Evolutionary conservation across 345 rosid genomes (phyloP).

Genomic region (Eucalyptus pauciflora): DNA sequence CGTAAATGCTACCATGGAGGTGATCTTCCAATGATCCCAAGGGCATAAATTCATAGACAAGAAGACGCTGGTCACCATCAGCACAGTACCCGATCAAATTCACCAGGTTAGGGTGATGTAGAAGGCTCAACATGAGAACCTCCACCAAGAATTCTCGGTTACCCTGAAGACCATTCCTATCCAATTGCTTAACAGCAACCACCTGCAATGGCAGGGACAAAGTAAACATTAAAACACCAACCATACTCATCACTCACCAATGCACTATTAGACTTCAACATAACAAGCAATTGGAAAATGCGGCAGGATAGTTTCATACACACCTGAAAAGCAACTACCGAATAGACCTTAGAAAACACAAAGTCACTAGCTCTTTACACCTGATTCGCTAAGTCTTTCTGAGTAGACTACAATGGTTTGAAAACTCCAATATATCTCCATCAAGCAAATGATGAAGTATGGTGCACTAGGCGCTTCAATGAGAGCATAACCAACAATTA

Average conservation of each 20-base stretch:
- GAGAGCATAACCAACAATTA: not conserved
- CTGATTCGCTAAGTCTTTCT: not conserved
- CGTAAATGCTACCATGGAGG: constrained; percentile 63
- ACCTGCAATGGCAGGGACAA: constrained; percentile 26
- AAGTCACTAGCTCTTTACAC: not conserved
- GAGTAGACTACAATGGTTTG: not conserved
- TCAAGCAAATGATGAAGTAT: not conserved
- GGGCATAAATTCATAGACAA: constrained; percentile 96
- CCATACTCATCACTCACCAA: not conserved
- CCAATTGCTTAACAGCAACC: constrained; percentile 95
- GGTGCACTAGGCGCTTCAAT: not conserved
- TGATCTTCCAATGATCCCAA: constrained; percentile 98
- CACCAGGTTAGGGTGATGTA: constrained; percentile 94
- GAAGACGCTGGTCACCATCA: constrained; percentile 98
- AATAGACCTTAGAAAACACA: not conserved
- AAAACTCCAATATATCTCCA: not conserved
- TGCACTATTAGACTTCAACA: not conserved
- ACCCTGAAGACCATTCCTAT: constrained; percentile 96
- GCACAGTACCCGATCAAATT: constrained; percentile 97
- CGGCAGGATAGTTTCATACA: not conserved
- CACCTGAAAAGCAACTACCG: not conserved
- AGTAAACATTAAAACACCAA: not conserved
- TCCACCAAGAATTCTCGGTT: constrained; percentile 96
- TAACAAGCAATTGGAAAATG: not conserved
- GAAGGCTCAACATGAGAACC: constrained; percentile 98